Base-by-base conservation (phyloP, 768 basidiomycete species). In the Hortiboletus flavorubellus region DNA sequence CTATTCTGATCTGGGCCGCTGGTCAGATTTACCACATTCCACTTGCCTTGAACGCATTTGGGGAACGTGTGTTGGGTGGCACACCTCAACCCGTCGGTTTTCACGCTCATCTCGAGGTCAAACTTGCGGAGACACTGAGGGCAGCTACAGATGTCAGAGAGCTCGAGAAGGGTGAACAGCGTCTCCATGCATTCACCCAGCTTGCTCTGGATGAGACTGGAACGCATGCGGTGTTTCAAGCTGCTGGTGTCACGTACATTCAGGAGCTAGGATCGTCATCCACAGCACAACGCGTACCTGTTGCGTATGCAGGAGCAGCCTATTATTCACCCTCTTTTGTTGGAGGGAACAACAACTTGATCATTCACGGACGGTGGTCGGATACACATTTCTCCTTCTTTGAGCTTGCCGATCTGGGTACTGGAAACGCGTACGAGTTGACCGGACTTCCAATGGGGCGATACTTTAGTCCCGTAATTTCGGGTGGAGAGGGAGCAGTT, bases 311-410 rank as follows among this genome's bases (percentile, higher is more conserved):
- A 11, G 66, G 69, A 7, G 75, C 72, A 33, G 72, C 83, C 2
- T 89, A 90, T 61, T 86, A 85, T 57, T 86, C 87, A 0, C 87
- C 87, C 2, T 76, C 81, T 5, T 88, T 89, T 63, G 60, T 71
- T 43, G 63, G 67, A 15, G 67, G 57, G n/a, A 69, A 73, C 21
- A 70, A 21, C 7, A 51, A 83, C 52, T 66, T 87, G 23, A 68
- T 88, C 11, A 65, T 90, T 15, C 87, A 88, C 48, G 79, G 80
- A 4, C 80, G 84, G 12, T 89, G 87, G 87, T 87, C 86, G 0
- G 79, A 88, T 62, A 70, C 72, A 8, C 64, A 75, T 52, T 87
- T 87, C 64, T 81, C 85, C 4, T 75, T 79, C 4, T 80, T 90
- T 61, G 87, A 90, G 70, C 59, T 90, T 31, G 81, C 85, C 9